Conservation (phyloP, 2,329 filamentous ascomycete genomes). For the Cladosporium colombiae region DNA sequence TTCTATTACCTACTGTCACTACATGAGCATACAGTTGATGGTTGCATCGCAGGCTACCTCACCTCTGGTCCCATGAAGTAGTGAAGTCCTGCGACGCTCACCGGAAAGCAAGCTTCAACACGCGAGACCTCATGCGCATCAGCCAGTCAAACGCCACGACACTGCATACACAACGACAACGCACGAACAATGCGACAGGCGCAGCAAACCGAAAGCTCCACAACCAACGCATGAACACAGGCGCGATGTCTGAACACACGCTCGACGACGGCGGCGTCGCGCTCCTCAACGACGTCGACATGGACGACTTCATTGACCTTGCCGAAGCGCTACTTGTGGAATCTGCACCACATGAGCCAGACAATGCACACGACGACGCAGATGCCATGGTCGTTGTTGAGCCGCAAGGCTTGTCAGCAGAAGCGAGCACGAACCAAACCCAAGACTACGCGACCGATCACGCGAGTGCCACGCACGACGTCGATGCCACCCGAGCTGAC, state of each 20-base stretch:
- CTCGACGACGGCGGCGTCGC: background rate
- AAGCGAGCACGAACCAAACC: background rate
- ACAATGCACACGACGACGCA: background rate
- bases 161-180: background rate
- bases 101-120: background rate
- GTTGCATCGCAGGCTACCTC: background rate
- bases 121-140: background rate
- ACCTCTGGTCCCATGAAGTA: background rate
- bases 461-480: background rate
- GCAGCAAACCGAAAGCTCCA: background rate
- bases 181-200: background rate
- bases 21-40: background rate
- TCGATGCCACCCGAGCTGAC: background rate
- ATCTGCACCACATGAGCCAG: background rate
- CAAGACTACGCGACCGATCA: background rate
- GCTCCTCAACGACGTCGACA: slow-evolving; percentile 5
- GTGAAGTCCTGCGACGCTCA: background rate
- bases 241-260: background rate
- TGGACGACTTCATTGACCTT: slow-evolving; percentile 9
- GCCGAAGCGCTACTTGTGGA: background rate
- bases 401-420: background rate
- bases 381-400: background rate
- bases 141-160: background rate
- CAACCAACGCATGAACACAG: background rate
- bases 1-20: background rate